Percentiles rank a stretch among this genome's conserved stretches.
These are phyloP conservation scores for Angomonas deanei DNA, from an alignment of 208 protist genomes.

Conservation along the genomic window DNA sequence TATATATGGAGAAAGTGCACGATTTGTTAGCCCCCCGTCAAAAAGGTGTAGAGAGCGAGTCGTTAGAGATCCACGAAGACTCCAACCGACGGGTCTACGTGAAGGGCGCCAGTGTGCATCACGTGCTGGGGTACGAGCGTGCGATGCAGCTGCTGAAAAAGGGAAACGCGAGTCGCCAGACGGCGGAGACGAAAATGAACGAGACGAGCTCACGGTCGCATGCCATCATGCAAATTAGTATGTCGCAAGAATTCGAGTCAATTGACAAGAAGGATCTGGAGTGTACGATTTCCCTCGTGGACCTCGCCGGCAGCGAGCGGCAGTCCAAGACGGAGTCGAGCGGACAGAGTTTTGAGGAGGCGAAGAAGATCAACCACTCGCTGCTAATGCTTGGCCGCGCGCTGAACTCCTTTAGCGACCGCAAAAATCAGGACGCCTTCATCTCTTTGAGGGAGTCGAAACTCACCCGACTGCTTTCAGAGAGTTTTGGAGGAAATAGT, in stretches of 20 bases:
- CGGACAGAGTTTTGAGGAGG: constrained; percentile 80
- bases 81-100: constrained; percentile 55
- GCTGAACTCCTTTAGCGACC: constrained; percentile 79
- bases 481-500: constrained; percentile 90
- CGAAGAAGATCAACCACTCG: constrained; percentile 87
- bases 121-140: constrained; percentile 57
- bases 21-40: constrained; percentile 61
- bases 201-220: constrained; percentile 86
- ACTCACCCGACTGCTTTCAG: constrained; percentile 82
- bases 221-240: constrained; percentile 79
- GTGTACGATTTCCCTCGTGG: constrained; percentile 69
- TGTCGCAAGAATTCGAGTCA: constrained; percentile 50
- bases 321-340: constrained; percentile 78
- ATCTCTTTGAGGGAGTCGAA: constrained; percentile 87
- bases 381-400: constrained; percentile 83
- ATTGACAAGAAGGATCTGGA: constrained; percentile 44
- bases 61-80: constrained; percentile 66
- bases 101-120: constrained; percentile 52
- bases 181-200: constrained; percentile 84
- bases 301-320: constrained; percentile 79
- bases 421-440: constrained; percentile 48
- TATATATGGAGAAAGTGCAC: constrained; percentile 75
- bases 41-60: constrained; percentile 67
- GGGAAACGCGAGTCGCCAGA: constrained; percentile 66
- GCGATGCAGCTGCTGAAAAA: constrained; percentile 60